These are phyloP conservation scores for Craterostigma plantagineum DNA, from an alignment of 257 asterid genomes.

Conservation along the genomic window DNA sequence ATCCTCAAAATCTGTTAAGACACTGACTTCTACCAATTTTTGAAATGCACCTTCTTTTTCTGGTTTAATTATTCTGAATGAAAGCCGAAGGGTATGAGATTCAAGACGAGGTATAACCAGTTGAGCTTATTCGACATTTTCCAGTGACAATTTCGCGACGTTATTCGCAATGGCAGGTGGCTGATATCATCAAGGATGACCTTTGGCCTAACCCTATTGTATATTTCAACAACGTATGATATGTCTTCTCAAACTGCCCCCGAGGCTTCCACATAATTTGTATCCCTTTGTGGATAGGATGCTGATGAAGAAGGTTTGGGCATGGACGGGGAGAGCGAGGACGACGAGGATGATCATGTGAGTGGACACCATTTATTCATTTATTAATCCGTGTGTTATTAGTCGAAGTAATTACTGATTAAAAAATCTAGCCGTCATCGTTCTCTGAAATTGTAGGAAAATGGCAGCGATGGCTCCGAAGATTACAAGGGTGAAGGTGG, in stretches of 20 bases:
- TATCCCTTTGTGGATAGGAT: background rate
- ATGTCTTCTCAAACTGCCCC: background rate
- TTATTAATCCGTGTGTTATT: too few species aligned
- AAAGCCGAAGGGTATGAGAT: slow-evolving; percentile 24
- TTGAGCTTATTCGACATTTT: background rate
- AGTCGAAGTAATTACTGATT: too few species aligned
- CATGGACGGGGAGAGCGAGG: background rate
- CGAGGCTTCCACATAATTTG: background rate
- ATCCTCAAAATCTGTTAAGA: too few species aligned
- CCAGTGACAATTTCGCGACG: background rate
- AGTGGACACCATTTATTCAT: too few species aligned
- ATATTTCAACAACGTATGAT: slow-evolving; percentile 26
- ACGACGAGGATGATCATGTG: background rate
- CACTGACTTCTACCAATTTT: too few species aligned
- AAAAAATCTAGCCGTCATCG: too few species aligned
- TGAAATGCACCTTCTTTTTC: background rate
- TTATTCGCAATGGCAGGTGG: slow-evolving; percentile 16
- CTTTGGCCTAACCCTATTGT: slow-evolving; percentile 52
- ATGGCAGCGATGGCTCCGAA: too few species aligned
- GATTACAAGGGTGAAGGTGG: too few species aligned
- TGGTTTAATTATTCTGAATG: background rate
- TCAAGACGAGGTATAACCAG: slow-evolving; percentile 35
- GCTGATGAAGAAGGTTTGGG: background rate
- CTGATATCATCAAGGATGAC: slow-evolving; percentile 53
- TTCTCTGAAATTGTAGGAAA: too few species aligned